Evolutionary conservation across 2,329 filamentous ascomycete species (phyloP), one percentile per base, ranked within the genome.

Genomic region (Zopfia rhizophila): DNA sequence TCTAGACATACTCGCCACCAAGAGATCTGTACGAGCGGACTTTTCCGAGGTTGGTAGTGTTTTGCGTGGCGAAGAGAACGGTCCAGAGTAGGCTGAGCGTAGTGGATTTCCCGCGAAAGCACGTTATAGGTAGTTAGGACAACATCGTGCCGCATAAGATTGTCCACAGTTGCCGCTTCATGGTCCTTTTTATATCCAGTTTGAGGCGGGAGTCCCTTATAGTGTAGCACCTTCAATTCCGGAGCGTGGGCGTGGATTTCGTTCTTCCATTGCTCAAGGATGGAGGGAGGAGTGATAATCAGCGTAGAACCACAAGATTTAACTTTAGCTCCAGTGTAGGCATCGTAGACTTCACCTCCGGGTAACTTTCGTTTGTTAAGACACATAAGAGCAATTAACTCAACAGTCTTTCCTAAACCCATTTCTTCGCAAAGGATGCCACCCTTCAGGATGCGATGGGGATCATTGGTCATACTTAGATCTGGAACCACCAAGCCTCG

Each of bases 1-100:
- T 86, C 83, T 18, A 86, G 74, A 59, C 82, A 84, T 1, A 96
- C 83, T 29, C 93, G 82, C 91, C 91, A 97, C 91, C 91, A 97
- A 1, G 81, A 84, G 13, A 97, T 83, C 56, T 89, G 83, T 7
- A 92, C 85, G 5, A 97, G 77, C 0, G 92, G 92, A 4, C 90
- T 94, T 38, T 80, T 86, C 3, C 81, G 79, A 19, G 86, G 80
- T 48, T 85, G 78, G 43, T 89, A 87, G 44, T 82, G 84, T 57
- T 86, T 84, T 42, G 82, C 78, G 35, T 78, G 72, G 6, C 87
- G 82, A 38, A 92, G 80, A 53, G 85, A 81, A 2, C 93, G 86
- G 31, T 87, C 80, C 0, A 92, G 90, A 7, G 86, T 84, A 7
- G 85, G 80, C 7, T 80, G 75, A 0, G 91, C 84, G 64, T 87